Conservation (phyloP, 306 rosid genomes). For the Hylodesmum podocarpum region DNA sequence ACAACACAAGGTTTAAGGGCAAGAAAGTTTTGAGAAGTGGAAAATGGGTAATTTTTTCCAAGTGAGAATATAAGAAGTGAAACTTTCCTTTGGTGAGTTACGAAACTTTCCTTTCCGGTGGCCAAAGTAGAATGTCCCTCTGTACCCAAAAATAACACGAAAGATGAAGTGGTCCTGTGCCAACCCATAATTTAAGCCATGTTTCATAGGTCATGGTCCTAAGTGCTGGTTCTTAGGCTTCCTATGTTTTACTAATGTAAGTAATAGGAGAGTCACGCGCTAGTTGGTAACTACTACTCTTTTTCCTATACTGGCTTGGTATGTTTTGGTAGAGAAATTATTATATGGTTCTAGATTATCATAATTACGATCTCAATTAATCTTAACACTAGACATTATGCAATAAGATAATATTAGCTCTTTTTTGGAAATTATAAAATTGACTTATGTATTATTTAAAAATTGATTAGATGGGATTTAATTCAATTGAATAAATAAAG, state of each 20-base stretch:
- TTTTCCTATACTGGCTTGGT: neutral
- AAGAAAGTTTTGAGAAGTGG: neutral
- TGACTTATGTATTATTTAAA: too few species aligned
- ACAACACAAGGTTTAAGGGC: neutral
- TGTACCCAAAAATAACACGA: conserved; percentile 16
- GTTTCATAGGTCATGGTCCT: conserved; percentile 28
- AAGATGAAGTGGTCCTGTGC: conserved; percentile 20
- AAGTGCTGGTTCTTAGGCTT: conserved; percentile 10
- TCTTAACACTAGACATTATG: too few species aligned
- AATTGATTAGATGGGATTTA: too few species aligned
- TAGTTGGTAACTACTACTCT: neutral
- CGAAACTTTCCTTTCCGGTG: conserved; percentile 22
- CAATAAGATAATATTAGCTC: too few species aligned
- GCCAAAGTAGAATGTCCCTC: conserved; percentile 23
- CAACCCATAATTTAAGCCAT: conserved; percentile 10
- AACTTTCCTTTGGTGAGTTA: conserved; percentile 25
- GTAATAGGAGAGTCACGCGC: conserved; percentile 1
- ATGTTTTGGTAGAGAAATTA: too few species aligned
- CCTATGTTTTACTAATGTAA: neutral
- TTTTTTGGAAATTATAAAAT: too few species aligned
- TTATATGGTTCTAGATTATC: too few species aligned
- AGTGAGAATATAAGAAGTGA: neutral
- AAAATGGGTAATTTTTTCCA: neutral
- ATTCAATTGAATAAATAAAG: too few species aligned
- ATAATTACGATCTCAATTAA: too few species aligned